A percentile compares a stretch with the other conserved stretches of the same genome.
phyloP scores from a whole-genome alignment of 805 yeast genomes.

The Wickerhamomyces chaumierensis region DNA sequence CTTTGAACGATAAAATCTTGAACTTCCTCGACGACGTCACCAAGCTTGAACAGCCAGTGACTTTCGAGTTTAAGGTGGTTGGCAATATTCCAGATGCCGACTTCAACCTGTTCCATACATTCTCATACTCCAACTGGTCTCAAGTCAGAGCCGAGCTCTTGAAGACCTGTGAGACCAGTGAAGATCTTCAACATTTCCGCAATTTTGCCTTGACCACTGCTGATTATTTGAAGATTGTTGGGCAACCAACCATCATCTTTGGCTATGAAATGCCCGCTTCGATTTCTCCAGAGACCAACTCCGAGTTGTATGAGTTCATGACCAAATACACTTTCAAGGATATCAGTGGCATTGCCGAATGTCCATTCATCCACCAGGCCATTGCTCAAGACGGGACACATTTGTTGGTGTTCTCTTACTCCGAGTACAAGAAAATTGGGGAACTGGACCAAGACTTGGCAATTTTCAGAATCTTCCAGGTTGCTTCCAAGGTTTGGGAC shows the following conservation, averaged over 20 bases:
- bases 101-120: slow-evolving; percentile 33
- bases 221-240: slow-evolving; percentile 33
- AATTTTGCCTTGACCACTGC: slow-evolving; percentile 33
- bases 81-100: slow-evolving; percentile 17
- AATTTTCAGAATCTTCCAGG: slow-evolving; percentile 50
- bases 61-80: slow-evolving; percentile 14
- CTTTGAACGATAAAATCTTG: slow-evolving; percentile 27
- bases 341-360: slow-evolving; percentile 30
- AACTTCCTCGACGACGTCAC: slow-evolving; percentile 29
- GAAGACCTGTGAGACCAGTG: slow-evolving; percentile 7
- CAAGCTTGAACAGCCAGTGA: slow-evolving; percentile 12
- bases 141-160: slow-evolving; percentile 20
- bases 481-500: slow-evolving; percentile 63
- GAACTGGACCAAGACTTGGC: slow-evolving; percentile 36
- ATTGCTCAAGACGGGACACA: slow-evolving; percentile 69
- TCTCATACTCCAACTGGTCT: slow-evolving; percentile 38
- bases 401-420: slow-evolving; percentile 41
- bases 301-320: slow-evolving; percentile 63
- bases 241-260: slow-evolving; percentile 46
- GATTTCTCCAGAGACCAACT: slow-evolving; percentile 37
- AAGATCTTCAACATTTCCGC: slow-evolving; percentile 14
- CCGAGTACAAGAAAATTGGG: slow-evolving; percentile 23
- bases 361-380: slow-evolving; percentile 46
- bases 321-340: slow-evolving; percentile 49
- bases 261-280: slow-evolving; percentile 46